Percentiles rank a stretch among this genome's conserved stretches.
These are phyloP conservation scores for Pouteria glomerata DNA, from an alignment of 148 eudicot genomes.

Conservation along the genomic window DNA sequence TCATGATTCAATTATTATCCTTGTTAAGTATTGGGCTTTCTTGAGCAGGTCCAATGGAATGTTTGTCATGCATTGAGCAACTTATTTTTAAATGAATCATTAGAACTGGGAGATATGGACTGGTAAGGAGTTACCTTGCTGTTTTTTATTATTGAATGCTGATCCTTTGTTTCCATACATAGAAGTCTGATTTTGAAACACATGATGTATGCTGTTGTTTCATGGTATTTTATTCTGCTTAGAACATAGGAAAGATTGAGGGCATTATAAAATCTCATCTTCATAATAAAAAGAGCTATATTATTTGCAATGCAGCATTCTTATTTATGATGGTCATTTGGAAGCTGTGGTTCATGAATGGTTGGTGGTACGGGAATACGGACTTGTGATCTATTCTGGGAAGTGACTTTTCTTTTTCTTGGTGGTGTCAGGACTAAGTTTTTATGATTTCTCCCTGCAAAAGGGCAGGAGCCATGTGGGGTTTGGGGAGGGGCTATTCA, in stretches of 20 bases:
- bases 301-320: not conserved
- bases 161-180: not conserved
- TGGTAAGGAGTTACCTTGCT: conserved; percentile 47
- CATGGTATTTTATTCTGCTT: not conserved
- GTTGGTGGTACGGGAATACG: not conserved
- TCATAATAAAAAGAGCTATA: not conserved
- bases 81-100: conserved; percentile 71
- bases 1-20: not conserved
- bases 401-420: not conserved
- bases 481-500: too few relatives aligned
- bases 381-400: not conserved
- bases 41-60: conserved; percentile 93
- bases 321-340: not conserved
- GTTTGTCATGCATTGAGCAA: conserved; percentile 94
- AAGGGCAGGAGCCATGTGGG: too few relatives aligned
- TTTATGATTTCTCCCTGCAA: not conserved
- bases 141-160: not conserved
- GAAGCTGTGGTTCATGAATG: not conserved
- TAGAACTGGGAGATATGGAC: conserved; percentile 54
- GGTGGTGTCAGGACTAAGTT: not conserved
- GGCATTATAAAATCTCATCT: not conserved
- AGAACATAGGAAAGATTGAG: not conserved
- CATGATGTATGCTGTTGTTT: not conserved
- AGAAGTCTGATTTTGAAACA: not conserved
- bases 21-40: conserved; percentile 9